Percentiles rank a stretch among this genome's conserved stretches.
Conservation (phyloP, 139 green algal genomes). For the Chloropicon primus region DNA sequence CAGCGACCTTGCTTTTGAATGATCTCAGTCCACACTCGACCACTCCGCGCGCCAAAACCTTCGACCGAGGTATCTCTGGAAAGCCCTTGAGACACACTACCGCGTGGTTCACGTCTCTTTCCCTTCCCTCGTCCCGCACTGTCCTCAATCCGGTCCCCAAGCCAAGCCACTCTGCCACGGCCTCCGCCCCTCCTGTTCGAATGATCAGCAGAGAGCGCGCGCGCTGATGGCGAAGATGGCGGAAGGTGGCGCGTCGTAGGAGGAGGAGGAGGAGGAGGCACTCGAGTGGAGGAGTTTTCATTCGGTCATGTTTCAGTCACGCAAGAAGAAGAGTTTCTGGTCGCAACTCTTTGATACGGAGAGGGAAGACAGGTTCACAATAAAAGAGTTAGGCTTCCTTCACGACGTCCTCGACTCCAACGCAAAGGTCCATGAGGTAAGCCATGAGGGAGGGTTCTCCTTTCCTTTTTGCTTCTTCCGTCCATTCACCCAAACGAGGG, state of each 20-base stretch:
- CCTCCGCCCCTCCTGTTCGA: no score
- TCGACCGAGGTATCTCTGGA: no score
- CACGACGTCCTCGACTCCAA: conserved; percentile 40
- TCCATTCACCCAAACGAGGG: not conserved
- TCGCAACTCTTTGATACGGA: not conserved
- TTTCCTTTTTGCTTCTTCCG: conserved; percentile 1
- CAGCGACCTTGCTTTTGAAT: no score
- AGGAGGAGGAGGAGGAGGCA: not conserved
- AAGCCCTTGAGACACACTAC: no score
- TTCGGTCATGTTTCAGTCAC: not conserved
- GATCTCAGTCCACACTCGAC: no score
- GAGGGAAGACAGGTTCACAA: conserved; percentile 26
- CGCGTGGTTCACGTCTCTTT: no score
- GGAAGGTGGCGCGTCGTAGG: not conserved
- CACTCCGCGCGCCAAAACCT: no score
- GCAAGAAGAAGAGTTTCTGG: not conserved
- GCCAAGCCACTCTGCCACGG: no score
- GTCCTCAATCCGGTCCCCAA: no score
- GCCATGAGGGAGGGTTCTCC: not conserved
- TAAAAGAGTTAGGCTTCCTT: conserved; percentile 42
- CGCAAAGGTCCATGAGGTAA: conserved; percentile 1
- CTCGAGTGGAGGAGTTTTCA: not conserved
- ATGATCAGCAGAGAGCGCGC: no score
- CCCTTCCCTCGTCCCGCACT: no score
- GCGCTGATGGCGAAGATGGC: no score